These are phyloP conservation scores for Raphidocelis subcapitata DNA, from an alignment of 139 green algal genomes.

Conservation along the genomic window DNA sequence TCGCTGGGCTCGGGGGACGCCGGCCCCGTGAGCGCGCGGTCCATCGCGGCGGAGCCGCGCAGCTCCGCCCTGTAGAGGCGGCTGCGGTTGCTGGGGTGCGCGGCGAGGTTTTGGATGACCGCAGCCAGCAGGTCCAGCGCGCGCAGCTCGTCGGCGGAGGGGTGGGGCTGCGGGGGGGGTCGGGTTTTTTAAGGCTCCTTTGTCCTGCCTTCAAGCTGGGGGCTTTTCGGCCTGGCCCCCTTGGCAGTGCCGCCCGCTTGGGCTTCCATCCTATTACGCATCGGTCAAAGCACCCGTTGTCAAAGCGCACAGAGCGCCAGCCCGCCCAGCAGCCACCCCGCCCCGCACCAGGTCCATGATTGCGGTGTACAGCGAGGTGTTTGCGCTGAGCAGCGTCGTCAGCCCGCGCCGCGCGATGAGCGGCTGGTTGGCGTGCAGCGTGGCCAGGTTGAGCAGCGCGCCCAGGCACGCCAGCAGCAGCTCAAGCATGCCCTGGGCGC, in stretches of 20 bases:
- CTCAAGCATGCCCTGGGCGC: constrained; percentile 57
- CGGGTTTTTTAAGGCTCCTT: too few relatives aligned
- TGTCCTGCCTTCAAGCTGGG: too few relatives aligned
- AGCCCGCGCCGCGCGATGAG: constrained; percentile 59
- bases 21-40: constrained; percentile 14
- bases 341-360: too few relatives aligned
- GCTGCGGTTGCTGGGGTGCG: constrained; percentile 68
- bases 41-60: constrained; percentile 11
- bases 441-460: constrained; percentile 68
- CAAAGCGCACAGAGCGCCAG: not conserved
- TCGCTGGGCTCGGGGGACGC: constrained; percentile 15
- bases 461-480: constrained; percentile 48
- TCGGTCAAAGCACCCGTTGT: not conserved
- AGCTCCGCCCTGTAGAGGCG: constrained; percentile 72
- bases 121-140: constrained; percentile 52
- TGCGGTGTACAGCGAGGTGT: constrained; percentile 46
- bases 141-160: constrained; percentile 48
- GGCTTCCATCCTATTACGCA: constrained; percentile 18
- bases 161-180: too few relatives aligned
- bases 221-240: constrained; percentile 12
- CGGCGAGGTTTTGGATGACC: constrained; percentile 64
- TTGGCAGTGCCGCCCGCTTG: not conserved
- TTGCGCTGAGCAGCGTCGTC: constrained; percentile 57
- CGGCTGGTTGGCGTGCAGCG: constrained; percentile 52
- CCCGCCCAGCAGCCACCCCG: constrained; percentile 11